Evolutionary conservation across 2,329 filamentous ascomycete species (phyloP), one percentile per base, ranked within the genome.

Genomic region (Diaporthe velutina): DNA sequence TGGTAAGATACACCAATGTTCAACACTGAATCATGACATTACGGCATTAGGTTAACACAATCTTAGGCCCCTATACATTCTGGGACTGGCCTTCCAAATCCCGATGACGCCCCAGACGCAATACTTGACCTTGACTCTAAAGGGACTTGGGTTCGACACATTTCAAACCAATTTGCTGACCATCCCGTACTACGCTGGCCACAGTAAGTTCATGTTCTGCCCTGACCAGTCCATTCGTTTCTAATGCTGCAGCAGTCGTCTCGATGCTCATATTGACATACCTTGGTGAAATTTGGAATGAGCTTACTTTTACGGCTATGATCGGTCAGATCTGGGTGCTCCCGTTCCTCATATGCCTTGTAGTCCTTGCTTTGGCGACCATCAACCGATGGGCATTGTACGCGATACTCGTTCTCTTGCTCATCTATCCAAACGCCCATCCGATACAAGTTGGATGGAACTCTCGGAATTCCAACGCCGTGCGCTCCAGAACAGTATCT

Each of bases 161-260:
- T 92, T 94, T 80, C 83, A 90, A 30, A 87, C 90, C 2, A 94
- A 93, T 78, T 80, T 94, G 45, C 86, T 94, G 10, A 87, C 88
- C 2, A 93, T 93, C n/a, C 88, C 90, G 0, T 86, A 84, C 57
- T 84, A 82, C 0, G 81, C 85, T 57, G 68, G 76, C 13, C 82
- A 82, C 73, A 83, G 80, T 80, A 61, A 73, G 77, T 73, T 13
- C 50, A 30, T 22, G 1, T 19, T 8, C 1, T 15, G 8, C 6
- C n/a, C 2, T 17, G 61, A 35, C 19, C 30, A 15, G 15, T 5
- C 12, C 17, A 2, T 35, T 1, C 9, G 4, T 2, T 10, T 25
- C 61, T 67, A 19, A 67, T 25, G 0, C 3, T 13, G 13, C 22
- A 15, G 35, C 64, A 83, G 82, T 83, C 22, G 78, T 85, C 42